Percentiles rank a stretch among this genome's conserved stretches.
Evolutionary conservation across 345 rosid genomes (phyloP).

Genomic region (Psidium guajava): DNA sequence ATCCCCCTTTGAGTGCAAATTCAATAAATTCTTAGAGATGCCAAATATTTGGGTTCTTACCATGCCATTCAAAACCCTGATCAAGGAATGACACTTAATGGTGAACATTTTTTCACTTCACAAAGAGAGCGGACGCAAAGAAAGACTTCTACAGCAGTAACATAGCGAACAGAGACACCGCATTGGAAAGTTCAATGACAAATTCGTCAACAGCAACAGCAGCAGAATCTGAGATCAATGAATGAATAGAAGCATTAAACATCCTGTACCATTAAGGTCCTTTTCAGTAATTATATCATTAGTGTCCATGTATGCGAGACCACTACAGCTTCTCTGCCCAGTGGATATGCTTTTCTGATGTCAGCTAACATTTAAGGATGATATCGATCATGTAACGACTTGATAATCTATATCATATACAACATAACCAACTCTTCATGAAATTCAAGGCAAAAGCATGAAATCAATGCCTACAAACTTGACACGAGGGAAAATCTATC

Average conservation of each 20-base stretch:
- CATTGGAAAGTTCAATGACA: neutral
- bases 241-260: neutral
- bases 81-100: neutral
- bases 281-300: neutral
- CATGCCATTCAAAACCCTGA: neutral
- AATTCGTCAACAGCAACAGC: neutral
- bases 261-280: neutral
- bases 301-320: neutral
- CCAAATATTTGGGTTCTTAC: neutral
- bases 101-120: neutral
- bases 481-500: neutral
- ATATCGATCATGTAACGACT: neutral
- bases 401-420: neutral
- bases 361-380: neutral
- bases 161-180: neutral
- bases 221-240: neutral
- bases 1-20: neutral
- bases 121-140: neutral
- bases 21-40: neutral
- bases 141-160: neutral
- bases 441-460: neutral
- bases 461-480: neutral
- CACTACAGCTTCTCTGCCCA: neutral
- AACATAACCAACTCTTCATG: neutral
- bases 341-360: neutral